These are phyloP conservation scores for Colletotrichum sp. DNA, from an alignment of 2,329 filamentous ascomycete genomes.

Conservation along the genomic window DNA sequence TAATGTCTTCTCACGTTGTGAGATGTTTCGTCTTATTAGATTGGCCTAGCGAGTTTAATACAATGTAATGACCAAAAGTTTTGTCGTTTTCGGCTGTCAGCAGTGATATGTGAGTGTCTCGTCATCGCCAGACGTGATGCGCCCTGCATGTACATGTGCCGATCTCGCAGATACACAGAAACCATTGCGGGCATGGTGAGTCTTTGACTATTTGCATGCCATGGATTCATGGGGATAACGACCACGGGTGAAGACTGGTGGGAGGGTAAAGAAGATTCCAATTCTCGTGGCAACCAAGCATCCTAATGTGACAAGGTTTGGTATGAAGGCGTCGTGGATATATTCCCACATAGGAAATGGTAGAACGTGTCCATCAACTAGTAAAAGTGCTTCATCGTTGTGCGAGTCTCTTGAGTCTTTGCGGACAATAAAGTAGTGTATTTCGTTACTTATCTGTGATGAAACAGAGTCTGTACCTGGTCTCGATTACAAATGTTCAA, in stretches of 20 bases:
- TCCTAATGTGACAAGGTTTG: not conserved
- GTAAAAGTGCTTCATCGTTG: no score
- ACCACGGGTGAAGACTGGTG: no score
- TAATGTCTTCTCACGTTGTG: not conserved
- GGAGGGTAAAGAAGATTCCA: not conserved
- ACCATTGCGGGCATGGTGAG: fast-evolving
- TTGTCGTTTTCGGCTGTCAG: not conserved
- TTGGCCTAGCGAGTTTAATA: not conserved
- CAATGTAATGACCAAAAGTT: not conserved
- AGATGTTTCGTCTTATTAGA: not conserved
- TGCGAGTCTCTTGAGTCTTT: not conserved
- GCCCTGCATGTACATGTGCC: not conserved
- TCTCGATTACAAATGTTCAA: not conserved
- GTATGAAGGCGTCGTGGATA: no score
- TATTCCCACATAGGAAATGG: no score
- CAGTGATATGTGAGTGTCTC: not conserved
- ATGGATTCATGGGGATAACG: not conserved
- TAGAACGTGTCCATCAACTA: no score
- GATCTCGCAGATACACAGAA: no score
- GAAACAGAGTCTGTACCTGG: no score
- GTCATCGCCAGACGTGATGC: not conserved
- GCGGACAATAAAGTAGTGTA: not conserved
- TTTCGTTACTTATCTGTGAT: not conserved
- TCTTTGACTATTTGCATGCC: not conserved
- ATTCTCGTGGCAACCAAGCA: not conserved